Conservation (phyloP, 345 rosid genomes). For the Citrus australasica region DNA sequence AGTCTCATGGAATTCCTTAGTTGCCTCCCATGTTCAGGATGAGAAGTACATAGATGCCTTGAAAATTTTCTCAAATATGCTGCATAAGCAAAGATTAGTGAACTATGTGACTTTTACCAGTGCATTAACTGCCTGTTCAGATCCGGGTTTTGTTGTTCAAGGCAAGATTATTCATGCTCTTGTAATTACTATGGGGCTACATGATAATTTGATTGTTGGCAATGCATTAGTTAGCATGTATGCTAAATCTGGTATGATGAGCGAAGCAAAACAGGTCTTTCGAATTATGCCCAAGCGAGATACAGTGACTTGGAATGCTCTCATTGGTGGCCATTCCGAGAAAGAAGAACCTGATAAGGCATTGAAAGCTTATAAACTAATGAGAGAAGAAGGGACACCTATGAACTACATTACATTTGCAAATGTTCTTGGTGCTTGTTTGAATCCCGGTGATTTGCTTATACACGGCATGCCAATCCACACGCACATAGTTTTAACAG, state of each 20-base stretch:
- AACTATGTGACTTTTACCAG: slow-evolving; percentile 73
- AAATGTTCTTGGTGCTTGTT: slow-evolving; percentile 68
- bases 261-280: slow-evolving; percentile 52
- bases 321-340: slow-evolving; percentile 71
- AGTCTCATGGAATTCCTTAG: slow-evolving; percentile 80
- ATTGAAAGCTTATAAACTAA: slow-evolving; percentile 43
- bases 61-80: slow-evolving; percentile 43
- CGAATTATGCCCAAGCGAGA: slow-evolving; percentile 43
- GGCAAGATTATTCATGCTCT: slow-evolving; percentile 74
- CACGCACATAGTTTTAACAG: slow-evolving; percentile 42
- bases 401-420: slow-evolving; percentile 60
- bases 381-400: slow-evolving; percentile 54
- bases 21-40: slow-evolving; percentile 55
- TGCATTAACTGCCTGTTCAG: slow-evolving; percentile 71
- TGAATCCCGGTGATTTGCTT: slow-evolving; percentile 39
- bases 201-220: slow-evolving; percentile 56
- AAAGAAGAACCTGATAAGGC: slow-evolving; percentile 47
- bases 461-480: slow-evolving; percentile 62
- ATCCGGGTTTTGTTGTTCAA: slow-evolving; percentile 35
- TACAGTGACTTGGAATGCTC: slow-evolving; percentile 79
- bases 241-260: slow-evolving; percentile 55
- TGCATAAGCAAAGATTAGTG: slow-evolving; percentile 25
- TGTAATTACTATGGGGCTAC: slow-evolving; percentile 41
- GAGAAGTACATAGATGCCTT: slow-evolving; percentile 56
- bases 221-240: slow-evolving; percentile 75